Percentiles rank a stretch among this genome's conserved stretches.
Conservation (phyloP, 2,329 filamentous ascomycete genomes). For the Alternaria hordeiaustralica region DNA sequence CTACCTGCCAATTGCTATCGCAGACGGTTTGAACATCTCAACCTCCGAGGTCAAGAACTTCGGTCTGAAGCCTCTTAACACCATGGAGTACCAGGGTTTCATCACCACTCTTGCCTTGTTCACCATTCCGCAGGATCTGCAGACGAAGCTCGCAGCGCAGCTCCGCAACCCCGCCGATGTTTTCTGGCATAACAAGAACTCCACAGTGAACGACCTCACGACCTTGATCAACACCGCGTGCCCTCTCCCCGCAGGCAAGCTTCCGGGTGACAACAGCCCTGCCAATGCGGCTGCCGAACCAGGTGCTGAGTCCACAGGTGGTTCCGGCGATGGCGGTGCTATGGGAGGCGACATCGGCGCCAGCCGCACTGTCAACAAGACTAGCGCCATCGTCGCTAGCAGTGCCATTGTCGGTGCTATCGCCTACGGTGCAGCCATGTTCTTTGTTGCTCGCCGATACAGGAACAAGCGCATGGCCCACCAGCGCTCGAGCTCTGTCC, state of each 20-base stretch:
- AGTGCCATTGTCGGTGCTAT: constrained; percentile 79
- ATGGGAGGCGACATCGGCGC: constrained; percentile 58
- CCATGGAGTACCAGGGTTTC: constrained; percentile 70
- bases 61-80: constrained; percentile 78
- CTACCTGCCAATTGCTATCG: constrained; percentile 74
- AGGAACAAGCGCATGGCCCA: constrained; percentile 83
- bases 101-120: constrained; percentile 76
- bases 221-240: constrained; percentile 84
- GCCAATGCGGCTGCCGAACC: constrained; percentile 52
- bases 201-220: constrained; percentile 75
- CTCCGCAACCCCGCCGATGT: constrained; percentile 73
- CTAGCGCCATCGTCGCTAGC: constrained; percentile 72
- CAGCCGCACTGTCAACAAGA: constrained; percentile 66
- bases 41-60: constrained; percentile 67
- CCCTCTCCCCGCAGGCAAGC: constrained; percentile 63
- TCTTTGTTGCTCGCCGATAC: constrained; percentile 88
- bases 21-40: constrained; percentile 64
- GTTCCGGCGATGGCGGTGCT: constrained; percentile 56
- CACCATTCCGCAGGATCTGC: constrained; percentile 54
- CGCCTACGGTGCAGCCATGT: constrained; percentile 94
- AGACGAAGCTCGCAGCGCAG: constrained; percentile 68
- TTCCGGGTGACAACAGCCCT: constrained; percentile 49
- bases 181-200: constrained; percentile 74
- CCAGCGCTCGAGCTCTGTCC: constrained; percentile 76
- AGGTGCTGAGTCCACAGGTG: constrained; percentile 37